phyloP scores from a whole-genome alignment of 1,284 basidiomycete genomes.

The Austroboletus rostrupii region DNA sequence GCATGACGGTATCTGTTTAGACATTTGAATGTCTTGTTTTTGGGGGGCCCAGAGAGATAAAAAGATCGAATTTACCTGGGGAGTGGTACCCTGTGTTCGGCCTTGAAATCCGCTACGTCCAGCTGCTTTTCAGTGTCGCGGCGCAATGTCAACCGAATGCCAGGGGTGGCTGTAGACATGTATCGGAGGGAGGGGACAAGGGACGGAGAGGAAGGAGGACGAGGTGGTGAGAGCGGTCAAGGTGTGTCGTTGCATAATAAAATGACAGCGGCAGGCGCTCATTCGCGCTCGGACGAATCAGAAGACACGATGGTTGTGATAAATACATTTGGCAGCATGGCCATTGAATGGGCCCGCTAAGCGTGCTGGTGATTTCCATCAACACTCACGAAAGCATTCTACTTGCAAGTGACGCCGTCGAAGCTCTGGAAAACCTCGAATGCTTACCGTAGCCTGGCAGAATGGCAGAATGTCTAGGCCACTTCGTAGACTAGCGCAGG shows the following conservation, averaged over 20 bases:
- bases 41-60: neutral
- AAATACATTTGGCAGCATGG: neutral
- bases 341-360: slow-evolving; percentile 3
- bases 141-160: slow-evolving; percentile 1
- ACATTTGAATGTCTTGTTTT: neutral
- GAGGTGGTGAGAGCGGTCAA: neutral
- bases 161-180: slow-evolving; percentile 13
- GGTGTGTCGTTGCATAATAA: slow-evolving; percentile 7
- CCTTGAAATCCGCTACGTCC: slow-evolving; percentile 13
- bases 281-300: slow-evolving; percentile 1
- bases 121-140: neutral
- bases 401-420: neutral
- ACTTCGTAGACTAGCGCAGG: too few species aligned
- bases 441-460: too few species aligned
- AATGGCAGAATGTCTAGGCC: too few species aligned
- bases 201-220: neutral
- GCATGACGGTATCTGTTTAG: slow-evolving; percentile 31
- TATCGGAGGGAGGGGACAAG: neutral
- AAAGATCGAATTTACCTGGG: slow-evolving; percentile 17
- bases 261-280: slow-evolving; percentile 1
- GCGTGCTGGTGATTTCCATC: slow-evolving; percentile 6
- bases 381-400: slow-evolving; percentile 4
- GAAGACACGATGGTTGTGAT: neutral
- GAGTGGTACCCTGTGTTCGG: slow-evolving; percentile 14
- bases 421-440: too few species aligned